These are phyloP conservation scores for Phytopythium oedochilum DNA, from an alignment of 352 stramenopile genomes.

Conservation along the genomic window DNA sequence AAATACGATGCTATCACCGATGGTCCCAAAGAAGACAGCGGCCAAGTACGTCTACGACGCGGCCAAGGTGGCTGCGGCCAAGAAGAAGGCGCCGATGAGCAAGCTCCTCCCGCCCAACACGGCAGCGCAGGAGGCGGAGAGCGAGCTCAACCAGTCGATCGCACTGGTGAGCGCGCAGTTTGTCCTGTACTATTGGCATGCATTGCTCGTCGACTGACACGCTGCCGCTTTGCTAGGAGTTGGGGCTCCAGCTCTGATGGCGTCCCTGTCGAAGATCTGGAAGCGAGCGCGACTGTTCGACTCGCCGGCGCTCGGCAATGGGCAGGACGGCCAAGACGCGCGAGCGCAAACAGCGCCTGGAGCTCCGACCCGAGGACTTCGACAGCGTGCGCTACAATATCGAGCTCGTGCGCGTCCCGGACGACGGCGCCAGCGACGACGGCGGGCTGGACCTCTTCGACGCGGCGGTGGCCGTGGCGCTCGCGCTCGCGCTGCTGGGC, in stretches of 20 bases:
- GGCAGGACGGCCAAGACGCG: background rate
- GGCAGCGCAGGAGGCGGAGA: constrained; percentile 55
- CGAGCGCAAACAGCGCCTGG: background rate
- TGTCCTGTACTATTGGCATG: background rate
- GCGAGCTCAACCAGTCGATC: constrained; percentile 63
- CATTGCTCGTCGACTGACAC: background rate
- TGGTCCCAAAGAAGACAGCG: constrained; percentile 31
- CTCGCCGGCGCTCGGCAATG: background rate
- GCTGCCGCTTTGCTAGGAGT: background rate
- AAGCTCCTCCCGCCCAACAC: constrained; percentile 35
- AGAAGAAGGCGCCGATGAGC: constrained; percentile 62
- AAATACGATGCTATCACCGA: constrained; percentile 27
- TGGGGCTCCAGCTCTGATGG: background rate
- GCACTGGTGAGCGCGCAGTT: constrained; percentile 25
- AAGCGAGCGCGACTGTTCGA: background rate
- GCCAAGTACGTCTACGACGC: constrained; percentile 51
- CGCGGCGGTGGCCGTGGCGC: constrained; percentile 22
- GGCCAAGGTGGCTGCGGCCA: constrained; percentile 30
- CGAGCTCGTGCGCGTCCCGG: constrained; percentile 37
- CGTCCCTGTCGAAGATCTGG: background rate
- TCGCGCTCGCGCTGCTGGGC: constrained; percentile 27
- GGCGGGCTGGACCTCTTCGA: constrained; percentile 12
- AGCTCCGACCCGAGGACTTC: constrained; percentile 55
- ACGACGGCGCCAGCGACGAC: constrained; percentile 6
- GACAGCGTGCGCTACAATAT: constrained; percentile 59